Evolutionary conservation across 1,139 yeast genomes (phyloP), one percentile per base, ranked within the genome.

Genomic region (Taphrina wiesneri): DNA sequence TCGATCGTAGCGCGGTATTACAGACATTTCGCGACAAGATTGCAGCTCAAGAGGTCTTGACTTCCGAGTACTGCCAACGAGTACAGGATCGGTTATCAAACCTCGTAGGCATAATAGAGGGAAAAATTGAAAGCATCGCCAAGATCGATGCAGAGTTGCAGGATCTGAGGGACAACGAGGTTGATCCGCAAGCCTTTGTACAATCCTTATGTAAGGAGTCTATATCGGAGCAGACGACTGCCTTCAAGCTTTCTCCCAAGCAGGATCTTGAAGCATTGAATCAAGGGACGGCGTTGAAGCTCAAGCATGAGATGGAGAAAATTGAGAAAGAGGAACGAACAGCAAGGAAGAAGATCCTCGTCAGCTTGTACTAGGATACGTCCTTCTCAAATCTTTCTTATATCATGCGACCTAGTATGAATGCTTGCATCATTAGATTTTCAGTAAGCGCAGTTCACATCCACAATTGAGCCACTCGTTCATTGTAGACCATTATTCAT

Each of bases 291-390:
- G 36, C 21, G 28, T 13, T 6, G 45, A 52, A 21, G 30, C 21
- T 52, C 21, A 23, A 30, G 30, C 45, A 30, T 9, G 56, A 52
- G 19, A n/a, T 52, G 45, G 45, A 32, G 5, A 21, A 21, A 15
- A 52, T 52, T 19, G 56, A 52, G 7, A 32, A 30, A 17, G 45
- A 30, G 19, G 45, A 52, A 23, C 41, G 28, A 19, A 17, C 30
- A 11, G 45, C 56, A 6, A 30, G 34, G 56, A 52, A 52, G 28
- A 34, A 52, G 17, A 21, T 52, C 4, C 45, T 52, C 13, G 45
- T 34, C 13, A 52, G 56, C 30, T 32, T 52, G 11, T 34, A 32
- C 45, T 52, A 34, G 30, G 13, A 47, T 11, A 9, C 39, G 13
- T 32, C n/a, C n/a, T n/a, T n/a, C n/a, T n/a, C n/a, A n/a, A n/a